phyloP scores from a whole-genome alignment of 495 filamentous ascomycete species.

The Hypoxylon intermedium region DNA sequence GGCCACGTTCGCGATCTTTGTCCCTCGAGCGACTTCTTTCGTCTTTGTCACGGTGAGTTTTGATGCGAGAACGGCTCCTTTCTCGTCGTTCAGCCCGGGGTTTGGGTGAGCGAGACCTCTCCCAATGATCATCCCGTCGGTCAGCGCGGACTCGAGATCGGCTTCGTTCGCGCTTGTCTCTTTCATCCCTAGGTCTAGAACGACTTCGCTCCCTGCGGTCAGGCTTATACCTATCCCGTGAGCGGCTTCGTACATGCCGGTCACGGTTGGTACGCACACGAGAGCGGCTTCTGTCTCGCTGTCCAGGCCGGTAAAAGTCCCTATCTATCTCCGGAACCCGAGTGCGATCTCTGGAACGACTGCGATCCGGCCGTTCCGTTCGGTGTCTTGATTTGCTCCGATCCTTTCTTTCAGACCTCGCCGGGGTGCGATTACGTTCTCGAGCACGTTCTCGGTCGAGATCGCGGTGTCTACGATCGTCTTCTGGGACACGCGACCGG shows the following conservation, averaged over 20 bases:
- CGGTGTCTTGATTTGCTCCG: constrained; percentile 36
- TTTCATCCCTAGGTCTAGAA: constrained; percentile 42
- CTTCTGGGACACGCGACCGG: constrained; percentile 11
- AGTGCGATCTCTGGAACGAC: constrained; percentile 43
- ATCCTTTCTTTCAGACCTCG: constrained; percentile 29
- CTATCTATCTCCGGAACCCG: constrained; percentile 43
- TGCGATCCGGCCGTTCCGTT: constrained; percentile 43
- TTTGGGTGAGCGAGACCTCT: constrained; percentile 44
- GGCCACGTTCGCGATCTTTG: constrained; percentile 33
- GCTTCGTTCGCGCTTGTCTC: constrained; percentile 42
- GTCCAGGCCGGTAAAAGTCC: constrained; percentile 41
- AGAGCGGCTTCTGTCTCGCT: constrained; percentile 45
- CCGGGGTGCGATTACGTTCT: constrained; percentile 36
- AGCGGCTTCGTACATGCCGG: constrained; percentile 39
- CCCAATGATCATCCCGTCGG: constrained; percentile 38
- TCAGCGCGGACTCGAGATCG: constrained; percentile 32
- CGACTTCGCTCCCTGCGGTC: constrained; percentile 52
- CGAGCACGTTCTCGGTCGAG: constrained; percentile 36
- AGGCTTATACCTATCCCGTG: constrained; percentile 41
- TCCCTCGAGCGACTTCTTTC: constrained; percentile 29
- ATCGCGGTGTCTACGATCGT: constrained; percentile 24
- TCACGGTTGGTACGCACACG: constrained; percentile 34
- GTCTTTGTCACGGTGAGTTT: constrained; percentile 25
- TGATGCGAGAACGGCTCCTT: constrained; percentile 45
- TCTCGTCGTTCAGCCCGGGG: constrained; percentile 45